These are phyloP conservation scores for Microsporum audouinii DNA, from an alignment of 2,329 filamentous ascomycete genomes.

Conservation along the genomic window DNA sequence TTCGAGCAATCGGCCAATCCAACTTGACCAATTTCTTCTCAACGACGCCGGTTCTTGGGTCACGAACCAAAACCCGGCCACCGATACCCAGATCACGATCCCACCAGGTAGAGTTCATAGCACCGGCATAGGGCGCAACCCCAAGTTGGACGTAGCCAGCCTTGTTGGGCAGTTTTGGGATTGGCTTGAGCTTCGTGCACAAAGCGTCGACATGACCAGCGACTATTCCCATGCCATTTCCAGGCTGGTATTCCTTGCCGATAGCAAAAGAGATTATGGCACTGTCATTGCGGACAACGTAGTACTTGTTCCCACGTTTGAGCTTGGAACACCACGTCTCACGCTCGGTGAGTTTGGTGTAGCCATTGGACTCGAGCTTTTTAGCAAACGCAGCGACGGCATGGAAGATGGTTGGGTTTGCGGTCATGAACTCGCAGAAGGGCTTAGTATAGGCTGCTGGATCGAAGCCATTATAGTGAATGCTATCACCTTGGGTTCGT, in stretches of 20 bases:
- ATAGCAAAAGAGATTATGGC: constrained; percentile 76
- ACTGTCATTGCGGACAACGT: constrained; percentile 71
- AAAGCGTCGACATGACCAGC: constrained; percentile 89
- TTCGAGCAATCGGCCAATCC: constrained; percentile 84
- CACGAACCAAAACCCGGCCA: constrained; percentile 73
- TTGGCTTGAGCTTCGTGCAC: constrained; percentile 81
- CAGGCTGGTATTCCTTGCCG: constrained; percentile 66
- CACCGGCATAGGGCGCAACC: constrained; percentile 86
- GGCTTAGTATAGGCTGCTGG: constrained; percentile 63
- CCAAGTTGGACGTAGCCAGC: constrained; percentile 81
- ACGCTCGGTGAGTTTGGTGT: constrained; percentile 62
- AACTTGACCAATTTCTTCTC: constrained; percentile 74
- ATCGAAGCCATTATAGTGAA: constrained; percentile 5
- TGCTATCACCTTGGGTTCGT: neutral
- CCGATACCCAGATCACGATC: constrained; percentile 87
- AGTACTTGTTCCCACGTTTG: constrained; percentile 77
- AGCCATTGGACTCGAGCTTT: constrained; percentile 62
- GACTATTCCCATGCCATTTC: constrained; percentile 78
- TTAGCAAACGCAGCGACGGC: constrained; percentile 67
- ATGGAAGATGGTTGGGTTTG: constrained; percentile 91
- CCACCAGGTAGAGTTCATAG: constrained; percentile 86
- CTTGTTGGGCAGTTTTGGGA: constrained; percentile 71
- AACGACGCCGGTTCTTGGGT: constrained; percentile 62
- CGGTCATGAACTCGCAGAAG: constrained; percentile 75
- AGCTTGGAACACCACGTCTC: constrained; percentile 65